Conservation (phyloP, 106 monocot genomes). For the Posidonia australis region DNA sequence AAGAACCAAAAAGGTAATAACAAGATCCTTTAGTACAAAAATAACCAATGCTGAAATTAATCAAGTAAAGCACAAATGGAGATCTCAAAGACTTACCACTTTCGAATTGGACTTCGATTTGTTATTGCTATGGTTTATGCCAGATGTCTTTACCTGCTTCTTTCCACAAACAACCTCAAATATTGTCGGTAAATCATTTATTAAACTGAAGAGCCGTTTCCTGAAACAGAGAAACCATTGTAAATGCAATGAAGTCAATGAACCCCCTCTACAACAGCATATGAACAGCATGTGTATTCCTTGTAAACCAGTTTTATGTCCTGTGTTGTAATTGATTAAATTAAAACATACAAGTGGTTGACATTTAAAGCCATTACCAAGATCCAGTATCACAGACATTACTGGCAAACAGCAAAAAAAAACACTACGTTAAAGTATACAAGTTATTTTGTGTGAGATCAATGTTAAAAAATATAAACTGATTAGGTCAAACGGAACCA, state of each 20-base stretch:
- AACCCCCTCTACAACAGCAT: neutral
- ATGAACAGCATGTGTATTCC: neutral
- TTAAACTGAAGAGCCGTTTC: conserved; percentile 56
- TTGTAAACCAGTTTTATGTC: neutral
- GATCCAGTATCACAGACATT: too few relatives aligned
- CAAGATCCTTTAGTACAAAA: too few relatives aligned
- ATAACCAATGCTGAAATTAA: too few relatives aligned
- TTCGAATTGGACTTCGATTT: conserved; percentile 65
- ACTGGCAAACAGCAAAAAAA: too few relatives aligned
- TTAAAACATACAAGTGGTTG: neutral
- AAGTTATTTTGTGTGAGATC: too few relatives aligned
- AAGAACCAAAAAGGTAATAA: too few relatives aligned
- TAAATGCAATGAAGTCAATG: neutral
- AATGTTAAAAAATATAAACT: too few relatives aligned
- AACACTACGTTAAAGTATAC: too few relatives aligned
- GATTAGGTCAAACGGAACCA: too few relatives aligned
- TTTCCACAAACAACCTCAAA: conserved; percentile 65
- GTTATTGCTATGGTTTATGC: conserved; percentile 26
- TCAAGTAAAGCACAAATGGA: neutral
- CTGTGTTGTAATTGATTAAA: neutral
- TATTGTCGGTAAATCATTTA: conserved; percentile 62
- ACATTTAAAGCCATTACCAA: neutral
- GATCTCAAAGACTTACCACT: conserved; percentile 20
- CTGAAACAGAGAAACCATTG: conserved; percentile 17
- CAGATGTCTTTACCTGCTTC: conserved; percentile 28